These are phyloP conservation scores for Cerrena zonata DNA, from an alignment of 1,284 basidiomycete species.

Conservation along the genomic window DNA sequence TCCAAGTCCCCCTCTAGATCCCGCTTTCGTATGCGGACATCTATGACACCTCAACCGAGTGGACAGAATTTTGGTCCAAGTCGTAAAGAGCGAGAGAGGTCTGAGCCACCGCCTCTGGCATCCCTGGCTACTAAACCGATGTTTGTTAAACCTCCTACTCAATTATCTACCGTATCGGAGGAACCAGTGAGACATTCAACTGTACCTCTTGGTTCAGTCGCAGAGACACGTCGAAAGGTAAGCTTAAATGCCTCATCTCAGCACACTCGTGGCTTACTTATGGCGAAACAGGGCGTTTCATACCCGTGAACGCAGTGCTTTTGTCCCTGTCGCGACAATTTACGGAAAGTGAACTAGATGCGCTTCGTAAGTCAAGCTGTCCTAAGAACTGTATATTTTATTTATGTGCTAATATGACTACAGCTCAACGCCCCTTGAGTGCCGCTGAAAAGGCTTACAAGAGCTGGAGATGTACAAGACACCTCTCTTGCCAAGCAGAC, in stretches of 20 bases:
- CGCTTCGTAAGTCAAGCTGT: conserved; percentile 3
- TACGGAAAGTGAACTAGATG: not conserved
- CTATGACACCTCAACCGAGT: conserved; percentile 63
- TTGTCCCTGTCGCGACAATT: conserved; percentile 7
- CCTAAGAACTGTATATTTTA: too few relatives aligned
- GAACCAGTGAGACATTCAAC: conserved; percentile 19
- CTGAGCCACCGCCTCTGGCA: conserved; percentile 64
- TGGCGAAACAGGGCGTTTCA: conserved; percentile 9
- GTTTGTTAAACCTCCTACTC: conserved; percentile 59
- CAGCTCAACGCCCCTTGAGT: conserved; percentile 36
- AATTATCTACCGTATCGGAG: conserved; percentile 19
- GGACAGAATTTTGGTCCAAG: conserved; percentile 43
- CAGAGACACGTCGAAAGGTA: conserved; percentile 43
- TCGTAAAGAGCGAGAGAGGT: conserved; percentile 39
- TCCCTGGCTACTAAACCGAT: conserved; percentile 55
- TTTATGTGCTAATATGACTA: conserved; percentile 3
- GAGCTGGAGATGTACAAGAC: conserved; percentile 73
- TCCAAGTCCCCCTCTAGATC: conserved; percentile 40
- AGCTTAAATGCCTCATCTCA: too few relatives aligned
- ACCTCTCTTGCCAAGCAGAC: conserved; percentile 62
- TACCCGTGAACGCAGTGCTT: conserved; percentile 10
- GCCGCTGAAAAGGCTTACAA: conserved; percentile 60
- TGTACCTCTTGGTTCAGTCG: conserved; percentile 57
- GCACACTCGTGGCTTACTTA: too few relatives aligned
- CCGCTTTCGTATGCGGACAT: conserved; percentile 57